Evolutionary conservation across 2,329 filamentous ascomycete genomes (phyloP).

Genomic region (Didymella glomerata): DNA sequence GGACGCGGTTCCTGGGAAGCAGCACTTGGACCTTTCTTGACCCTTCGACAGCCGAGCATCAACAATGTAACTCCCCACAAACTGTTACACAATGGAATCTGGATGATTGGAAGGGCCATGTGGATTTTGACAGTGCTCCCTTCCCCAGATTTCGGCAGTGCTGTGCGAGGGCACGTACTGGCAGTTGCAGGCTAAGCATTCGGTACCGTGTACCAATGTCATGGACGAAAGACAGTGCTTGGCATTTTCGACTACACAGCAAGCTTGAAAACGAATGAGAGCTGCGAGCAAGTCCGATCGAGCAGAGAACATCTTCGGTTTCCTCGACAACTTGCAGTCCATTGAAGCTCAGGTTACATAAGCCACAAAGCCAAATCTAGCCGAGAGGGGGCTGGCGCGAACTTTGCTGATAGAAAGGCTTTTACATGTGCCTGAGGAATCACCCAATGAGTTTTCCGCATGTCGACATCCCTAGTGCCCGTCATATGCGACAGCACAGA

Average conservation of each 20-base stretch:
- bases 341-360: conserved; percentile 19
- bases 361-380: conserved; percentile 14
- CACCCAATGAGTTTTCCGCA: conserved; percentile 16
- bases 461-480: conserved; percentile 20
- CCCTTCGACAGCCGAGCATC: conserved; percentile 20
- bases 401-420: conserved; percentile 8
- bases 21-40: conserved; percentile 11
- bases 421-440: conserved; percentile 16
- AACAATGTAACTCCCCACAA: conserved; percentile 12
- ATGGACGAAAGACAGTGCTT: conserved; percentile 17
- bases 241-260: conserved; percentile 10
- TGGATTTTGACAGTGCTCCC: conserved; percentile 12
- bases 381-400: conserved; percentile 18
- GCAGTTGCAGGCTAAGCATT: conserved; percentile 21
- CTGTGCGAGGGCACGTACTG: conserved; percentile 18
- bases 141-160: conserved; percentile 24
- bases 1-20: conserved; percentile 6
- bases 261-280: not conserved
- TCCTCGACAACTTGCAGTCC: conserved; percentile 13
- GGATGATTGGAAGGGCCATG: conserved; percentile 15
- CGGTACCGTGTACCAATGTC: conserved; percentile 21
- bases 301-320: not conserved
- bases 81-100: conserved; percentile 24
- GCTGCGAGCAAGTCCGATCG: not conserved
- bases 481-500: conserved; percentile 17